Evolutionary conservation across 169 alveolate genomes (phyloP), one percentile per base, ranked within the genome.

Genomic region (Condylostoma magnum): DNA sequence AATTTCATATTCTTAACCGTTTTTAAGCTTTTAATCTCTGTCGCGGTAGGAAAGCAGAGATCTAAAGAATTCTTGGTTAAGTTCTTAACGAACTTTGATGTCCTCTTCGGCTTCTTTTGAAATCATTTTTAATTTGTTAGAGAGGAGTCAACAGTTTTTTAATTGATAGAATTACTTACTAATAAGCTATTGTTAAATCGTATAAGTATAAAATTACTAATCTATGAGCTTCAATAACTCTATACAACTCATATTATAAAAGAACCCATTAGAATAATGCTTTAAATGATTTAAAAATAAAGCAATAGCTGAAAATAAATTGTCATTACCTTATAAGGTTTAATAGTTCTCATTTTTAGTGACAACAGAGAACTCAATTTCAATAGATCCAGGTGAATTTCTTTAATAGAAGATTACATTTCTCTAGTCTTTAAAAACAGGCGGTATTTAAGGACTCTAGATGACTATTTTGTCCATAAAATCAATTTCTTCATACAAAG

Each of bases 271-370:
- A 41, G n/a, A 22, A 43, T 63, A 43, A 20, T 22, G 25, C 41
- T 63, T 38, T 18, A 63, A 37, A 43, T 44, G 73, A 37, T 43
- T 25, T 28, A 63, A 25, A 46, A 63, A 63, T 27, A 63, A 46
- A n/a, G 73, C 58, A 18, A 63, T 44, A 3, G 73, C 60, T n/a
- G 58, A 38, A 41, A 63, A 63, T 15, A 63, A 33, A 22, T 63
- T 63, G 43, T 63, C 73, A 15, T 38, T 38, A 18, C 60, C 73
- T 43, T 44, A 43, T 3, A 20, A 46, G 22, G 73, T n/a, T 28
- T 20, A 2, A 37, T 37, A 44, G 46, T 28, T 43, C 30, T 63
- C 73, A 4, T 57, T 44, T 18, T 57, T 57, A 18, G 73, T 22
- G 12, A 63, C 18, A 46, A 63, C 46, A 10, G 38, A 54, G 31